These are phyloP conservation scores for Syncephalis plumigaleata DNA, from an alignment of 371 early-diverging fungal genomes.

Conservation along the genomic window DNA sequence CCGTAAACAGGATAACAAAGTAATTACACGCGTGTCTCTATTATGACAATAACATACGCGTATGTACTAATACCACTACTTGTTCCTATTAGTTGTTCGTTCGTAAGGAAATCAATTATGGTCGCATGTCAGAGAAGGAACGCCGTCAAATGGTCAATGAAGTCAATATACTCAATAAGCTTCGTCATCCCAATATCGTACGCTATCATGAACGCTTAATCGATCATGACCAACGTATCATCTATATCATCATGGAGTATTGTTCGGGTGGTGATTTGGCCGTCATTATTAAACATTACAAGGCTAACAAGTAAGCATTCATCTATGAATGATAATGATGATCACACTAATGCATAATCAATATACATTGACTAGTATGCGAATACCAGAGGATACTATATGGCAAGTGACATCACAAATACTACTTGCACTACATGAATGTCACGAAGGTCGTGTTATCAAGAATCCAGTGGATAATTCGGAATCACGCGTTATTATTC, in stretches of 20 bases:
- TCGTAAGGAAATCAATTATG: conserved; percentile 58
- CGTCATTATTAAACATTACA: conserved; percentile 28
- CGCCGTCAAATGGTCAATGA: conserved; percentile 48
- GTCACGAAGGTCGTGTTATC: conserved; percentile 23
- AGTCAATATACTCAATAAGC: conserved; percentile 51
- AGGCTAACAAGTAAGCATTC: conserved; percentile 21
- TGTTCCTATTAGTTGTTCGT: conserved; percentile 28
- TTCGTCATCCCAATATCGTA: conserved; percentile 51
- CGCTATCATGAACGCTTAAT: conserved; percentile 47
- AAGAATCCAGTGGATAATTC: conserved; percentile 5
- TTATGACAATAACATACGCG: neutral
- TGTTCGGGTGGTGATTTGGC: conserved; percentile 34
- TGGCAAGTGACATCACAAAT: conserved; percentile 42
- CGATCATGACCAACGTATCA: conserved; percentile 33
- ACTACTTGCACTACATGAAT: conserved; percentile 36
- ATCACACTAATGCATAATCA: neutral
- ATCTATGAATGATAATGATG: neutral
- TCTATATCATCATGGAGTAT: conserved; percentile 51
- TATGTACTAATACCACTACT: neutral
- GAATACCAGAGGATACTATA: conserved; percentile 32
- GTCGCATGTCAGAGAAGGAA: conserved; percentile 41
- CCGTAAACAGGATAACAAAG: conserved; percentile 30
- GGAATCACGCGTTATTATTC: conserved; percentile 11
- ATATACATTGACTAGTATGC: conserved; percentile 12
- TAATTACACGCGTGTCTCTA: conserved; percentile 1